Percentiles rank a stretch among this genome's conserved stretches.
These are phyloP conservation scores for Fragilariopsis cylindrus DNA, from an alignment of 108 stramenopile genomes.

Conservation along the genomic window DNA sequence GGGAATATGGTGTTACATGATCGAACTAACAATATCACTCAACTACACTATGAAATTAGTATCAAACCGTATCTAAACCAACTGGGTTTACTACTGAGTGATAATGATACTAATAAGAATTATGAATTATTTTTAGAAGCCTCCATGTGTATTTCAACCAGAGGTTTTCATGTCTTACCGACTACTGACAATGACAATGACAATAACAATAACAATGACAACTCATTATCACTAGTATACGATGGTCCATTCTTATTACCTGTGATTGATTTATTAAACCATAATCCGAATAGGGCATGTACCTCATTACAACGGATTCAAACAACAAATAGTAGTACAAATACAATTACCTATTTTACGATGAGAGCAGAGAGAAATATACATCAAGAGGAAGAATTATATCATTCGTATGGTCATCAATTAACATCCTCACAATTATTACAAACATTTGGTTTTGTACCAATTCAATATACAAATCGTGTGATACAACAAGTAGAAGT, in stretches of 20 bases:
- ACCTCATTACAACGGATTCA: constrained; percentile 61
- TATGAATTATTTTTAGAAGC: constrained; percentile 55
- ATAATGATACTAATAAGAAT: constrained; percentile 16
- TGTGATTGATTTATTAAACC: constrained; percentile 83
- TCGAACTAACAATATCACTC: constrained; percentile 29
- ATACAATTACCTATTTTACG: constrained; percentile 35
- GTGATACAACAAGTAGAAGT: not conserved
- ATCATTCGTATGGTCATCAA: constrained; percentile 69
- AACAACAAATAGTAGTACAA: not conserved
- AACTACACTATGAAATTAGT: constrained; percentile 45
- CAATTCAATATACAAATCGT: constrained; percentile 5
- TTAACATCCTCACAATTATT: constrained; percentile 72
- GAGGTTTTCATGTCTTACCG: constrained; percentile 70
- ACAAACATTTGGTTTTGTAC: constrained; percentile 87
- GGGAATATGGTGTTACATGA: constrained; percentile 33
- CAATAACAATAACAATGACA: not conserved
- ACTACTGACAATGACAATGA: no score
- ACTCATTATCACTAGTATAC: constrained; percentile 16
- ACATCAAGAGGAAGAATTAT: constrained; percentile 59
- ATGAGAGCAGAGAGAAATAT: constrained; percentile 81
- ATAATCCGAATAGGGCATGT: constrained; percentile 46
- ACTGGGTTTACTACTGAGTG: not conserved
- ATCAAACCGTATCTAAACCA: constrained; percentile 62
- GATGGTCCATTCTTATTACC: constrained; percentile 78
- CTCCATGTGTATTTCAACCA: constrained; percentile 72